A percentile compares a stretch with the other conserved stretches of the same genome.
These are phyloP conservation scores for Arthrobotrys sinensis DNA, from an alignment of 2,329 filamentous ascomycete genomes.

Conservation along the genomic window DNA sequence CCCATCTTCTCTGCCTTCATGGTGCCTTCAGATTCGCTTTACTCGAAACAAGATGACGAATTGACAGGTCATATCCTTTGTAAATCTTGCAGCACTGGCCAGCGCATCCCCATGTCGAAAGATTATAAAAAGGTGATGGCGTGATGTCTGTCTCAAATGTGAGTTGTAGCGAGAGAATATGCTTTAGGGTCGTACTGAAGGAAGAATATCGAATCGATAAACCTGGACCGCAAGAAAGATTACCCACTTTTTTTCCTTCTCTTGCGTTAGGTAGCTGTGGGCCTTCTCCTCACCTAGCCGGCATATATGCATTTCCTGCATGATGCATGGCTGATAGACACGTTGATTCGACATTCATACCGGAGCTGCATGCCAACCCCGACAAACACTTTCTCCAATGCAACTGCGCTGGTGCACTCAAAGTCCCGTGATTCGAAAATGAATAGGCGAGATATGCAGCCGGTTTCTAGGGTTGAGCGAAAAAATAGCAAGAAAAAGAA, in stretches of 20 bases:
- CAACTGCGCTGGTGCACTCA: conserved; percentile 28
- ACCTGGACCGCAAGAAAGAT: conserved; percentile 32
- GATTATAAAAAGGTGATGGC: conserved; percentile 52
- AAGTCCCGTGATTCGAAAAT: conserved; percentile 52
- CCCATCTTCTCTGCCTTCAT: conserved; percentile 26
- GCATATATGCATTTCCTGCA: conserved; percentile 45
- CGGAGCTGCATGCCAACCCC: conserved; percentile 50
- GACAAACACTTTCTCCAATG: conserved; percentile 55
- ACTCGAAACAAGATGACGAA: conserved; percentile 23
- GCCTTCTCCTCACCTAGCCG: conserved; percentile 42
- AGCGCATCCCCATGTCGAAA: conserved; percentile 57
- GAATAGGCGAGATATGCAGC: conserved; percentile 55
- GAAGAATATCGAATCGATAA: conserved; percentile 40
- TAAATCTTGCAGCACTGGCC: conserved; percentile 38
- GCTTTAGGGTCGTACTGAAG: conserved; percentile 22
- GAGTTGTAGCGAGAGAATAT: conserved; percentile 35
- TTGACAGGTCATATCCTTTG: conserved; percentile 34
- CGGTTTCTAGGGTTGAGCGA: conserved; percentile 45
- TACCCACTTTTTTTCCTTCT: conserved; percentile 16
- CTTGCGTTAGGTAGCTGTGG: conserved; percentile 38
- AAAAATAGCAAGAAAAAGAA: conserved; percentile 49
- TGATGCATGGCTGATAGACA: conserved; percentile 44
- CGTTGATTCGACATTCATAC: conserved; percentile 52
- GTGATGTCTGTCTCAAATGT: conserved; percentile 56
- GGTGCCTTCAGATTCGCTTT: conserved; percentile 15